Conservation (phyloP, 495 filamentous ascomycete genomes). For the Ramalina peruviana region DNA sequence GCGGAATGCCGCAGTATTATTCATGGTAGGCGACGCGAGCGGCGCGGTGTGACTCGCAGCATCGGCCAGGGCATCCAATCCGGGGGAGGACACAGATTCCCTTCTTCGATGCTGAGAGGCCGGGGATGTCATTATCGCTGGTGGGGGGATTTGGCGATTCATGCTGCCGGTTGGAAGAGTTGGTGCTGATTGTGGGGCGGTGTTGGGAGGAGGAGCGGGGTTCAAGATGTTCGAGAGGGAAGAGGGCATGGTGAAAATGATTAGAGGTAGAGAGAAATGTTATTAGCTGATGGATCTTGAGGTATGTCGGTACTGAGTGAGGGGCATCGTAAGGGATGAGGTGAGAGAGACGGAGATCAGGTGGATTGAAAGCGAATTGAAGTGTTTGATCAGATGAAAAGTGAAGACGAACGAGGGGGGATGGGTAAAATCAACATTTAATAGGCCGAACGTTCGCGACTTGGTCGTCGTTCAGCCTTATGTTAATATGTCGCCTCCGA, state of each 20-base stretch:
- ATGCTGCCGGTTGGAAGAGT: not conserved
- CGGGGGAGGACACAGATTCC: slow-evolving; percentile 14
- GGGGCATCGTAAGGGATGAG: too few relatives aligned
- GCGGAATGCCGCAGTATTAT: not conserved
- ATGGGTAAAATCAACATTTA: too few relatives aligned
- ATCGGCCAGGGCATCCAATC: slow-evolving; percentile 17
- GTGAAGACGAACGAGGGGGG: too few relatives aligned
- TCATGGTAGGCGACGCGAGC: slow-evolving; percentile 11
- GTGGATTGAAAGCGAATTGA: too few relatives aligned
- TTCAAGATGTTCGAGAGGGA: slow-evolving; percentile 14
- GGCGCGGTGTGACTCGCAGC: slow-evolving; percentile 16
- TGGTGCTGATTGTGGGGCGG: not conserved
- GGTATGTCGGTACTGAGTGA: too few relatives aligned
- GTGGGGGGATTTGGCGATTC: slow-evolving; percentile 5
- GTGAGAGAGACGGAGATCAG: too few relatives aligned
- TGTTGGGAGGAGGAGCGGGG: slow-evolving; percentile 7
- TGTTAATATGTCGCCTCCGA: not conserved
- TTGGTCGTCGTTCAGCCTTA: too few relatives aligned
- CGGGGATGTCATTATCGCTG: slow-evolving; percentile 2
- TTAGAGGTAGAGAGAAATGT: too few relatives aligned
- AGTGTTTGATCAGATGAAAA: too few relatives aligned
- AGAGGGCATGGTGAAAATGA: slow-evolving; percentile 5
- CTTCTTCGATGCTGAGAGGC: slow-evolving; percentile 1
- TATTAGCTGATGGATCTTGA: too few relatives aligned
- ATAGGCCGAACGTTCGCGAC: too few relatives aligned